Conservation (phyloP, 441 rosid genomes). For the Corymbia calophylla region DNA sequence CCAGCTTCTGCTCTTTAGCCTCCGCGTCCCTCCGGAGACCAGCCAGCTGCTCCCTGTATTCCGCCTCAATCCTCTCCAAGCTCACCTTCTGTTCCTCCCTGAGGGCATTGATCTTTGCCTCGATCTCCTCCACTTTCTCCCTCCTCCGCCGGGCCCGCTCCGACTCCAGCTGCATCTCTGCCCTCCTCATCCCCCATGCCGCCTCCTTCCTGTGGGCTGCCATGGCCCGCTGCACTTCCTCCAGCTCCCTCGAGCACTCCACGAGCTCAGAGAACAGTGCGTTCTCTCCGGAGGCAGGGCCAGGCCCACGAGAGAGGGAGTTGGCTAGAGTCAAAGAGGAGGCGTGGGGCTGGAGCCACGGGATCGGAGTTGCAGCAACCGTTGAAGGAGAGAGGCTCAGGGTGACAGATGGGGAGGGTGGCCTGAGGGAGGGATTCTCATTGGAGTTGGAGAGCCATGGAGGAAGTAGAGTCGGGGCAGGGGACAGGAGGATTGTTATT, state of each 20-base stretch:
- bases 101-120: slow-evolving; percentile 16
- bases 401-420: slow-evolving; percentile 2
- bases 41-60: slow-evolving; percentile 21
- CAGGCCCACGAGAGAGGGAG: neutral
- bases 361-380: neutral
- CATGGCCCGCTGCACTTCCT: slow-evolving; percentile 22
- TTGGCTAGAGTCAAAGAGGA: neutral
- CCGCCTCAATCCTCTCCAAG: slow-evolving; percentile 19
- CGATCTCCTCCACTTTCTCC: slow-evolving; percentile 26
- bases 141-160: slow-evolving; percentile 26
- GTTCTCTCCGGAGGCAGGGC: neutral
- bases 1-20: slow-evolving; percentile 25
- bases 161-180: slow-evolving; percentile 28
- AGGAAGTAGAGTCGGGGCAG: slow-evolving; percentile 1
- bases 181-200: slow-evolving; percentile 24
- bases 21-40: slow-evolving; percentile 28
- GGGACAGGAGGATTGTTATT: neutral
- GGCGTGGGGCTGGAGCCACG: slow-evolving; percentile 3
- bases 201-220: slow-evolving; percentile 27
- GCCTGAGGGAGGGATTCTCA: neutral
- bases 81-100: slow-evolving; percentile 23
- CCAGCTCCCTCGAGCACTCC: slow-evolving; percentile 23
- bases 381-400: slow-evolving; percentile 7
- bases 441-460: slow-evolving; percentile 9
- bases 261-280: neutral